Percentiles rank a stretch among this genome's conserved stretches.
Conservation (phyloP, 164 flowering plant species). For the Litsea cubeba region DNA sequence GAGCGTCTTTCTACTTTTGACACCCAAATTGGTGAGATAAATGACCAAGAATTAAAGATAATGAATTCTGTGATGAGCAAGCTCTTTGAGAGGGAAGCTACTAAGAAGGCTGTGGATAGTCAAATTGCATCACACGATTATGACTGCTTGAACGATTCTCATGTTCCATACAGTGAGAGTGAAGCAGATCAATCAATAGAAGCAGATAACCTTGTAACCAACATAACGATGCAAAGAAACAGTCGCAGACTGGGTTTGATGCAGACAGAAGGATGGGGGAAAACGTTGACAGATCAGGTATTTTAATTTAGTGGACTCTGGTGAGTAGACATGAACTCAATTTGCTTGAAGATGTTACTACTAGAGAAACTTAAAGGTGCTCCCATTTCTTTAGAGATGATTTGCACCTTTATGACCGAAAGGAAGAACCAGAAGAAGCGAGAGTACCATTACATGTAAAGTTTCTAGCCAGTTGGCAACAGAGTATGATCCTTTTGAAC, state of each 20-base stretch:
- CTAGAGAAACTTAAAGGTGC: not conserved
- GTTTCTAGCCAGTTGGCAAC: not conserved
- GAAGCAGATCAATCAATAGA: conserved; percentile 30
- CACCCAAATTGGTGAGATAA: conserved; percentile 25
- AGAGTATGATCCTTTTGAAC: not conserved
- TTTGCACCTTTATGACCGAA: not conserved
- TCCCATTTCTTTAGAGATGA: not conserved
- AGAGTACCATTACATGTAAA: not conserved
- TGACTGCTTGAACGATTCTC: conserved; percentile 13
- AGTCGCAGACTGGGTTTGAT: conserved; percentile 1
- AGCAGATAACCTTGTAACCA: conserved; percentile 51
- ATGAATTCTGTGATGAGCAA: conserved; percentile 74
- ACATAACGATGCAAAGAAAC: conserved; percentile 32
- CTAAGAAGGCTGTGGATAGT: conserved; percentile 7
- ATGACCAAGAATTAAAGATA: conserved; percentile 50
- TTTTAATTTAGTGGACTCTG: not conserved
- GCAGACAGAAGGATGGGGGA: conserved; percentile 12
- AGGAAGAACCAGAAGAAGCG: not conserved
- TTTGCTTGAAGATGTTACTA: no score
- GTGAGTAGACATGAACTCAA: not conserved
- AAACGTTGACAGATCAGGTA: conserved; percentile 28
- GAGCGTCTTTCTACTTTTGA: conserved; percentile 21
- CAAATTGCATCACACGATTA: not conserved
- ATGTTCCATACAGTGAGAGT: conserved; percentile 17
- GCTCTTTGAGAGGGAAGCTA: conserved; percentile 44